Evolutionary conservation across 169 alveolate genomes (phyloP), one percentile per base, ranked within the genome.

Genomic region (Cyclospora cayetanensis): DNA sequence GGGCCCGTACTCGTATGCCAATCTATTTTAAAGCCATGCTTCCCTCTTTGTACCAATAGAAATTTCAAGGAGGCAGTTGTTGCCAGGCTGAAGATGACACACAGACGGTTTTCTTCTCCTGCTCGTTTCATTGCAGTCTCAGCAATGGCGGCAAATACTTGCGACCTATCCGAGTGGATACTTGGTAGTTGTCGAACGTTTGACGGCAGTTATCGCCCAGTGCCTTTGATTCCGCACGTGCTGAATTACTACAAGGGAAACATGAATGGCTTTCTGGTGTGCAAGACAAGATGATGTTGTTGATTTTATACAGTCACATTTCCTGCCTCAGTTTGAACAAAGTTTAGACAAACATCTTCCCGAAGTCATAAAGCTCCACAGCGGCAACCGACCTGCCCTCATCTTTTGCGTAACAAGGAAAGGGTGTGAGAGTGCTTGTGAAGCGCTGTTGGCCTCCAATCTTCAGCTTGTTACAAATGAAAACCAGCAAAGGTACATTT

Each of bases 161-260:
- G 0, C 12, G 34, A 60, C 15, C n/a, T 60, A 9, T 12, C 72
- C 15, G 31, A 60, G 31, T 60, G 72, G 72, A n/a, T 60, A 15
- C 1, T 9, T 1, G 72, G 72, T 9, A 15, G 72, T 31, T 60
- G 72, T n/a, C 27, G 95, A 92, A 94, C 94, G 55, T 97, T 97
- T 88, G 98, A 97, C 91, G 86, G 95, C 31, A 90, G 97, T 0
- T 97, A 93, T 93, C 93, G 99, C 53, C 98, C 99, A 29, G 97
- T 97, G 35, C 98, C 98, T 34, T 93, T 97, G 80, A 94, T 95
- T 46, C 90, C 95, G 90, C 91, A 92, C 29, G 79, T 66, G 0
- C 0, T 60, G 72, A n/a, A 31, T n/a, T 60, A 15, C 27, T 60
- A 1, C 72, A 12, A n/a, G 72, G 72, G 72, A 12, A 12, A 12